Evolutionary conservation across 139 green algal genomes (phyloP).

Genomic region (Monoraphidium neglectum): DNA sequence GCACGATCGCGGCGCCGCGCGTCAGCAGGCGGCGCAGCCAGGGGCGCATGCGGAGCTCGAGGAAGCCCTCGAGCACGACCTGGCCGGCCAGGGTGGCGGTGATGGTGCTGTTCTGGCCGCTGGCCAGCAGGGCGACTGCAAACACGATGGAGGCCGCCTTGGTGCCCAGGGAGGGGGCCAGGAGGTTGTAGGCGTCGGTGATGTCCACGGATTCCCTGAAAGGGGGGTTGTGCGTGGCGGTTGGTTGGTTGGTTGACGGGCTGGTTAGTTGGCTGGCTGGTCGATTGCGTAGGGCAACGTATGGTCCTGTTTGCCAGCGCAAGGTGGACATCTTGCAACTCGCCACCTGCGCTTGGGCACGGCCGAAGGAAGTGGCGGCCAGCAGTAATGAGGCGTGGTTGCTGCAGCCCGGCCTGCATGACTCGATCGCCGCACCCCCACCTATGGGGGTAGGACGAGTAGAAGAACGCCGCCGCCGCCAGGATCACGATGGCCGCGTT

Average conservation of each 20-base stretch:
- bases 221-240: background rate
- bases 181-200: constrained; percentile 51
- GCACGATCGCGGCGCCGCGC: constrained; percentile 48
- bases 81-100: constrained; percentile 52
- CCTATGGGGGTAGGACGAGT: too few relatives aligned
- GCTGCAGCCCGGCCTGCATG: too few relatives aligned
- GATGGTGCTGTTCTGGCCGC: constrained; percentile 61
- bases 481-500: constrained; percentile 73
- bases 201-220: constrained; percentile 38
- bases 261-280: too few relatives aligned
- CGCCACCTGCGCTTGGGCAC: too few relatives aligned
- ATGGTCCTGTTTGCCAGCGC: too few relatives aligned
- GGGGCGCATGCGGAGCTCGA: constrained; percentile 41
- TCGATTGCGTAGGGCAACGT: too few relatives aligned
- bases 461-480: constrained; percentile 58
- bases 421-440: too few relatives aligned
- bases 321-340: background rate
- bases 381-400: too few relatives aligned
- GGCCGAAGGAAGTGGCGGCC: too few relatives aligned
- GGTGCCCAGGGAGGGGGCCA: constrained; percentile 47
- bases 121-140: constrained; percentile 49
- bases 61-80: constrained; percentile 70
- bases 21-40: constrained; percentile 54
- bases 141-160: constrained; percentile 54
- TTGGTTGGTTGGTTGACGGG: too few relatives aligned